A percentile compares a stretch with the other conserved stretches of the same genome.
These are phyloP conservation scores for Trapa bicornis DNA, from an alignment of 345 rosid genomes.

Conservation along the genomic window DNA sequence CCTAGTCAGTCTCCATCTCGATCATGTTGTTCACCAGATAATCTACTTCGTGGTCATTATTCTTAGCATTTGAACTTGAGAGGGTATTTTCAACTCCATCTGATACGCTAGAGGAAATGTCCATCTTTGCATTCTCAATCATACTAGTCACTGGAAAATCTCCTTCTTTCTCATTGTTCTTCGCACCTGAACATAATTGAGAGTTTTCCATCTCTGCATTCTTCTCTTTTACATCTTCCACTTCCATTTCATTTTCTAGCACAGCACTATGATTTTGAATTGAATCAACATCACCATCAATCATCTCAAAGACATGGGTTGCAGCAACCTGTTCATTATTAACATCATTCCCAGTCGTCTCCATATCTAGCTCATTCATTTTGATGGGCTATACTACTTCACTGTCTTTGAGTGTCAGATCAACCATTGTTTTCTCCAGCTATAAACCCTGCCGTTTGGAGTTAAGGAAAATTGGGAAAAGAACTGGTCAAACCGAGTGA, in stretches of 20 bases:
- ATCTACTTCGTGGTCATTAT: too few species aligned
- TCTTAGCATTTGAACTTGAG: too few species aligned
- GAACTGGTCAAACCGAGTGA: too few species aligned
- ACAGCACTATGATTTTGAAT: conserved; percentile 18
- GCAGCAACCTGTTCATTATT: neutral
- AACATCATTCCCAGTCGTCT: neutral
- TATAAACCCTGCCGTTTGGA: too few species aligned
- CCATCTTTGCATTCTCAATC: neutral
- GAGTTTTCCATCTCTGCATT: neutral
- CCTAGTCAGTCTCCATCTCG: neutral
- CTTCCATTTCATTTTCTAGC: conserved; percentile 16
- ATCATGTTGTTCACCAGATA: too few species aligned
- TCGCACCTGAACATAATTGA: too few species aligned
- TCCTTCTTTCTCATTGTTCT: conserved; percentile 10
- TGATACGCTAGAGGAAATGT: too few species aligned
- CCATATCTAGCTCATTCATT: conserved; percentile 15
- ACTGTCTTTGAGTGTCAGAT: conserved; percentile 37
- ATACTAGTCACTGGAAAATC: neutral
- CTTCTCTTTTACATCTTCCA: conserved; percentile 2
- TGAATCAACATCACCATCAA: conserved; percentile 12
- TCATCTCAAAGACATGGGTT: neutral
- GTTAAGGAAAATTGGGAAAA: too few species aligned
- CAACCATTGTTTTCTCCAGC: conserved; percentile 48
- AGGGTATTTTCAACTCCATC: too few species aligned
- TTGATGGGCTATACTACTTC: conserved; percentile 12